Base-by-base conservation (phyloP, 768 basidiomycete genomes). In the Kwoniella heveanensis region DNA sequence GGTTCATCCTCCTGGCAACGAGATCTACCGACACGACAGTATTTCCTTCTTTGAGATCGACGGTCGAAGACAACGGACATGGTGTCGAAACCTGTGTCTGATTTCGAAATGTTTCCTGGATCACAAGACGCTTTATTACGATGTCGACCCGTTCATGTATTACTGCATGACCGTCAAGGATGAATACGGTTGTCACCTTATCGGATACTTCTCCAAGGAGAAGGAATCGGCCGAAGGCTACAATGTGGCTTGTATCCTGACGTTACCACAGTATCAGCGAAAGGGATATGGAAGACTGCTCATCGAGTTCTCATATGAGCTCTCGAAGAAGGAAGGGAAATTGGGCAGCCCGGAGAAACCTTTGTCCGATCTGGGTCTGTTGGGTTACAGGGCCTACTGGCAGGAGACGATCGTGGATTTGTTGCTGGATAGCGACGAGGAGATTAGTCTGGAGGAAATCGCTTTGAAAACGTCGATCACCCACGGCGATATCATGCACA, bases 141-240 rank as follows among this genome's bases (percentile, higher is more conserved):
- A 99, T 82, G 95, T 98, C 72, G 98, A 97, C 63, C 96, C 96
- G 1, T 99, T 99, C 84, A 86, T 99, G 86, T 99, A 93, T 85
- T 99, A 99, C 85, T 90, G 94, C 80, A 94, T 99, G 94, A 92
- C 90, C 71, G 86, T 88, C 75, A 87, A 92, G 65, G 96, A 99
- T 81, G 88, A 90, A 13, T 82, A 85, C 22, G 96, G 96, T 30
- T 92, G 91, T 79, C 96, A 99, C 79, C 82, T 96, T 69, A 90
- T 99, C 68, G 95, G 95, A 25, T 99, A 97, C 82, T 99, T 99
- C 81, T 97, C 93, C 27, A 98, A 98, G 77, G 96, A 99, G 83
- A 99, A 99, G 79, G 96, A 99, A 80, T 94, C 87, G 1, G 90
- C 96, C 26, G 96, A 99, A 73, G 91, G 88, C 73, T 99, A 98